Evolutionary conservation across 1,284 basidiomycete genomes (phyloP).

Genomic region (Fistulinella cinereoalba): DNA sequence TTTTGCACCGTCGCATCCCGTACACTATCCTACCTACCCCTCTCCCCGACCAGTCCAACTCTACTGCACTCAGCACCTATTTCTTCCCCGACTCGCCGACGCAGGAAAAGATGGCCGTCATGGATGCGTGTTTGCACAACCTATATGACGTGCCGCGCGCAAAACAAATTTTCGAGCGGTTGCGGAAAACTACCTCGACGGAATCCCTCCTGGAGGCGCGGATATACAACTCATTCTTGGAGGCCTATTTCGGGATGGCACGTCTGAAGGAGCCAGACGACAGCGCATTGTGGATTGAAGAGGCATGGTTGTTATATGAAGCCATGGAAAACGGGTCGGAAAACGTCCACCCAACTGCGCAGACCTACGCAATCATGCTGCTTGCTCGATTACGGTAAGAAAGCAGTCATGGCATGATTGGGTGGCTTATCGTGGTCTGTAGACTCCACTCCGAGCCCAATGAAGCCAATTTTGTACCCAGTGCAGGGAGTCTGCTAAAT

Average conservation of each 20-base stretch:
- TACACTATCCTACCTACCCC: constrained; percentile 66
- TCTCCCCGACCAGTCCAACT: constrained; percentile 45
- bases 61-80: constrained; percentile 42
- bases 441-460: constrained; percentile 41
- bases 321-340: constrained; percentile 52
- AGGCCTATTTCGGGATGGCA: constrained; percentile 62
- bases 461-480: constrained; percentile 5
- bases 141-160: constrained; percentile 71
- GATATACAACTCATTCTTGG: constrained; percentile 56
- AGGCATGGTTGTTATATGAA: constrained; percentile 57
- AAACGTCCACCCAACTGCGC: constrained; percentile 47
- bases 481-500: constrained; percentile 41
- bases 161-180: constrained; percentile 59
- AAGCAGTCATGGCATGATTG: not conserved
- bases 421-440: constrained; percentile 8
- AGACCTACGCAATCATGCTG: constrained; percentile 69
- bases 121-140: constrained; percentile 76
- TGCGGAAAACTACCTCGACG: constrained; percentile 39
- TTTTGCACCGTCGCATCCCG: constrained; percentile 45
- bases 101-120: constrained; percentile 68
- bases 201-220: constrained; percentile 40
- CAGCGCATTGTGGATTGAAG: constrained; percentile 52
- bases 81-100: constrained; percentile 65
- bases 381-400: constrained; percentile 53
- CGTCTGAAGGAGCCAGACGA: constrained; percentile 41